Conservation (phyloP, 2,329 filamentous ascomycete genomes). For the Neopestalotiopsis rosae region DNA sequence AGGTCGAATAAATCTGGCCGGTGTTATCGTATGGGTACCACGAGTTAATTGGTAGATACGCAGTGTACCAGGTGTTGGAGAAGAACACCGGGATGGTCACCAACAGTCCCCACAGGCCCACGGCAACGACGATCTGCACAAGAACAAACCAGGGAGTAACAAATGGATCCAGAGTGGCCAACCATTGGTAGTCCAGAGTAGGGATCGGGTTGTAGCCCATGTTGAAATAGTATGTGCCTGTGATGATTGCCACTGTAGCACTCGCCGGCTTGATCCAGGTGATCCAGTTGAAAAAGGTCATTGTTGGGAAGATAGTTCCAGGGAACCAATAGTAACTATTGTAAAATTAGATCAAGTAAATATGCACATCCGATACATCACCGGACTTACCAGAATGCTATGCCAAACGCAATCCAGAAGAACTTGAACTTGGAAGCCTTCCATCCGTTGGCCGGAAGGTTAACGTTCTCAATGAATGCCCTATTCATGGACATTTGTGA, state of each 20-base stretch:
- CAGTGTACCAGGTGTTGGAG: neutral
- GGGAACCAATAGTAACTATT: neutral
- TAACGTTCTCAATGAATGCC: neutral
- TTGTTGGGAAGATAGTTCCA: neutral
- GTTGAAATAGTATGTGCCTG: neutral
- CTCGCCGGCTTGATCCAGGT: neutral
- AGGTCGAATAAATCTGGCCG: neutral
- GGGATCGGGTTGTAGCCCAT: neutral
- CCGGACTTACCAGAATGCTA: neutral
- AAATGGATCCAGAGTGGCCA: neutral
- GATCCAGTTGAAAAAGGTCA: neutral
- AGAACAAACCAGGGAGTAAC: neutral
- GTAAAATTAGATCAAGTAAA: neutral
- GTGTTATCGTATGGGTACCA: neutral
- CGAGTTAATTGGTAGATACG: neutral
- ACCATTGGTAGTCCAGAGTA: neutral
- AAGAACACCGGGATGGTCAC: neutral
- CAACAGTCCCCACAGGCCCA: neutral
- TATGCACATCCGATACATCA: neutral
- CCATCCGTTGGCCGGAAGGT: neutral
- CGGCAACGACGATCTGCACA: neutral
- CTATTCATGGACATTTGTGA: neutral
- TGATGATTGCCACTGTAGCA: neutral
- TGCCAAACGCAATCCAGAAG: neutral
- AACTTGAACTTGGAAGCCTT: neutral